Conservation (phyloP, 805 yeast genomes). For the Wickerhamiella parazyma region DNA sequence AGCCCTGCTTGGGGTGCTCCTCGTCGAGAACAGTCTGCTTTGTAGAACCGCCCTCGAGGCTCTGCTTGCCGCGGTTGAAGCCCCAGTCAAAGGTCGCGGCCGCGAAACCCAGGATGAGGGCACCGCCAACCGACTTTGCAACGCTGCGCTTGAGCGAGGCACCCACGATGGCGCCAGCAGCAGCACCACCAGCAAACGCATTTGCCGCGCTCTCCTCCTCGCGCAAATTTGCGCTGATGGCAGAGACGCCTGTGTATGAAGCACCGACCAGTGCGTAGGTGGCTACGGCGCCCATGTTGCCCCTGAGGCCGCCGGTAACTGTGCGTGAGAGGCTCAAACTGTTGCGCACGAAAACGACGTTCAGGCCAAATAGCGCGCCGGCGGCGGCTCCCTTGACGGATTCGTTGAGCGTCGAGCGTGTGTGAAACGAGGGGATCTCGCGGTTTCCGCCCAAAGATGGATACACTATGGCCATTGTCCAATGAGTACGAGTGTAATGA, state of each 20-base stretch:
- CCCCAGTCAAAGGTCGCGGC: constrained; percentile 31
- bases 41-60: constrained; percentile 19
- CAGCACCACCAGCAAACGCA: constrained; percentile 36
- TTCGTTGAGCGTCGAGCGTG: constrained; percentile 41
- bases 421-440: constrained; percentile 35
- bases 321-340: constrained; percentile 22
- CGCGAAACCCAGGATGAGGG: constrained; percentile 32
- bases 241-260: constrained; percentile 31
- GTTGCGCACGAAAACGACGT: constrained; percentile 34
- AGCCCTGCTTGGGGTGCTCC: constrained; percentile 36
- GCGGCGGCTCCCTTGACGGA: constrained; percentile 34
- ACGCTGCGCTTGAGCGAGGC: constrained; percentile 23
- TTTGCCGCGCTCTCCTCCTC: constrained; percentile 51
- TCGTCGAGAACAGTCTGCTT: constrained; percentile 28
- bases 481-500: constrained; percentile 2
- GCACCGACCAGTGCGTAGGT: constrained; percentile 37
- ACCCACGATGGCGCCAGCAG: constrained; percentile 34
- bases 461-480: constrained; percentile 16
- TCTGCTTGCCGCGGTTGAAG: constrained; percentile 22
- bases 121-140: constrained; percentile 34
- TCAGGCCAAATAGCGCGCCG: constrained; percentile 35
- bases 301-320: constrained; percentile 22
- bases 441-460: constrained; percentile 20
- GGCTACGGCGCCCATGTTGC: constrained; percentile 20
- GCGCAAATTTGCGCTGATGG: constrained; percentile 44